phyloP scores from a whole-genome alignment of 2,329 filamentous ascomycete species.

The Fusarium dimerum region DNA sequence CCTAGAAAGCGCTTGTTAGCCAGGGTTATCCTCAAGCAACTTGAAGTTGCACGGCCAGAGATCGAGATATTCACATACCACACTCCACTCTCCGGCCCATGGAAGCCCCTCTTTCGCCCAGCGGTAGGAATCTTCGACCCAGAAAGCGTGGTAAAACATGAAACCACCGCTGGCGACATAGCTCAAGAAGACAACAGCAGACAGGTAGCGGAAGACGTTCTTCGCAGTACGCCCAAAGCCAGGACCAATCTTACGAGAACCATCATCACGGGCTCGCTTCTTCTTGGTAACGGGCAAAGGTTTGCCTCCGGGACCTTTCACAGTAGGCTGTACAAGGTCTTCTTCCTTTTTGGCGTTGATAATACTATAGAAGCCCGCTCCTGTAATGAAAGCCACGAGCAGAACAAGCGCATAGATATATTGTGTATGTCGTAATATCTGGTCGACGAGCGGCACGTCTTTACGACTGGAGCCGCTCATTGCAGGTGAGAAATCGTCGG shows the following conservation, averaged over 20 bases:
- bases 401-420: slow-evolving; percentile 55
- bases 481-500: slow-evolving; percentile 34
- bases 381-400: slow-evolving; percentile 51
- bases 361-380: slow-evolving; percentile 55
- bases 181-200: slow-evolving; percentile 68
- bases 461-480: slow-evolving; percentile 25
- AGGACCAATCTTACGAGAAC: slow-evolving; percentile 44
- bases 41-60: slow-evolving; percentile 8
- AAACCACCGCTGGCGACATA: slow-evolving; percentile 75
- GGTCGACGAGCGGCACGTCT: slow-evolving; percentile 38
- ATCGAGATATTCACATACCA: slow-evolving; percentile 56
- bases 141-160: slow-evolving; percentile 73
- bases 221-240: slow-evolving; percentile 69
- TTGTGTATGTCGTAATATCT: slow-evolving; percentile 48
- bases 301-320: slow-evolving; percentile 83
- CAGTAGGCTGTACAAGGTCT: slow-evolving; percentile 46
- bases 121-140: slow-evolving; percentile 39
- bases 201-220: slow-evolving; percentile 73
- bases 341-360: slow-evolving; percentile 52
- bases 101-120: slow-evolving; percentile 47
- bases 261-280: slow-evolving; percentile 47
- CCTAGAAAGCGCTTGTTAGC: slow-evolving; percentile 49
- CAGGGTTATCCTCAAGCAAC: slow-evolving; percentile 18
- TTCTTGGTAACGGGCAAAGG: slow-evolving; percentile 72
- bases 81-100: slow-evolving; percentile 78